phyloP scores from a whole-genome alignment of 2,329 filamentous ascomycete genomes.

The Pestalotiopsis sp. region DNA sequence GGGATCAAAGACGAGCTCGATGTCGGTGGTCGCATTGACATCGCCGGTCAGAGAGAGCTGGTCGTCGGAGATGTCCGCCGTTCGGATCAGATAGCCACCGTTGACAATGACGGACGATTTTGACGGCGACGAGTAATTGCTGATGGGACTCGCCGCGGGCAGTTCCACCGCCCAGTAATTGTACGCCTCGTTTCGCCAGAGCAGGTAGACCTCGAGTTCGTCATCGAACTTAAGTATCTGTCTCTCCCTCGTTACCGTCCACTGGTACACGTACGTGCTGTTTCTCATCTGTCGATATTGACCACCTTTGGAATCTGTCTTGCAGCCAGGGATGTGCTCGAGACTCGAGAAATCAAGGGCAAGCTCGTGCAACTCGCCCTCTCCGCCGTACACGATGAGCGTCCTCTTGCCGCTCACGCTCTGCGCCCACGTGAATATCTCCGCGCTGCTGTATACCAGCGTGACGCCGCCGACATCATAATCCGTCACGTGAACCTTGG shows the following conservation, averaged over 20 bases:
- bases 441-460: conserved; percentile 69
- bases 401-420: conserved; percentile 47
- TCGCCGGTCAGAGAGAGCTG: conserved; percentile 69
- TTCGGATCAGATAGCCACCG: conserved; percentile 66
- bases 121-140: conserved; percentile 25
- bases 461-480: conserved; percentile 61
- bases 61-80: conserved; percentile 56
- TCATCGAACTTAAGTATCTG: conserved; percentile 52
- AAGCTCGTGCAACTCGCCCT: conserved; percentile 65
- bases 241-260: conserved; percentile 55
- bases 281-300: neutral
- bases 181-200: conserved; percentile 66
- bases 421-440: conserved; percentile 62
- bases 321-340: conserved; percentile 32
- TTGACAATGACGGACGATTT: conserved; percentile 57
- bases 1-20: conserved; percentile 71
- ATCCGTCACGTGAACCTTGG: conserved; percentile 68
- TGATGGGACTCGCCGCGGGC: conserved; percentile 39
- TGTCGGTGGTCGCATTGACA: conserved; percentile 67
- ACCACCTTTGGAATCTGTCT: neutral
- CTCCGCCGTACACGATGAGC: conserved; percentile 65
- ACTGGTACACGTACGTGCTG: conserved; percentile 29
- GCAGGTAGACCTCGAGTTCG: conserved; percentile 56
- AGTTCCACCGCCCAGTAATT: conserved; percentile 69
- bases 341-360: conserved; percentile 37